Evolutionary conservation across 768 basidiomycete species (phyloP).

Genomic region (Suillus paluster): DNA sequence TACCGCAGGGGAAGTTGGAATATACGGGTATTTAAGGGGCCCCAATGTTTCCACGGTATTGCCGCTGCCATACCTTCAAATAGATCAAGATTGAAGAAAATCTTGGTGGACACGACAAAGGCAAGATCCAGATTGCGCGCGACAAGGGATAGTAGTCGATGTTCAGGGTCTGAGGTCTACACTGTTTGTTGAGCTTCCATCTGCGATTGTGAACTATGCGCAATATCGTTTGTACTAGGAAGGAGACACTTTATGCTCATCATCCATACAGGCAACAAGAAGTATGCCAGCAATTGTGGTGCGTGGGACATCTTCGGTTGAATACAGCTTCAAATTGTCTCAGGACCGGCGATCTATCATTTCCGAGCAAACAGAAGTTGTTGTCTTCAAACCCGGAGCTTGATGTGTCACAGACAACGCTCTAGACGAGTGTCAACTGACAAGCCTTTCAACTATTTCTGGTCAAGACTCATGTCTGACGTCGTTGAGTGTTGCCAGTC

Average conservation of each 20-base stretch:
- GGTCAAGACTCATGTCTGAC: not conserved
- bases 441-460: not conserved
- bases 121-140: not conserved
- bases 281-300: not conserved
- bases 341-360: not conserved
- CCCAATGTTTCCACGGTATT: constrained; percentile 7
- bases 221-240: not conserved
- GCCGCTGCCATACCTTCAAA: not conserved
- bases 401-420: not conserved
- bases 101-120: not conserved
- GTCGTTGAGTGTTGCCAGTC: constrained; percentile 3
- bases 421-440: not conserved
- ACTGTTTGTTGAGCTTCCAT: not conserved
- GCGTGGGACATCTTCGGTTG: not conserved
- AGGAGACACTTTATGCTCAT: too few relatives aligned
- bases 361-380: constrained; percentile 3
- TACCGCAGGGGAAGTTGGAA: not conserved
- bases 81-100: not conserved
- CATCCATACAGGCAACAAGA: not conserved
- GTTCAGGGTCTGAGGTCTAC: not conserved
- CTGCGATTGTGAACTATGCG: not conserved
- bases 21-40: constrained; percentile 1
- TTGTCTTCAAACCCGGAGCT: not conserved
- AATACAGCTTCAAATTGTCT: not conserved
- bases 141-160: not conserved